Conservation (phyloP, 225 moss, liverwort and hornwort species). For the Rhytidiadelphus loreus region DNA sequence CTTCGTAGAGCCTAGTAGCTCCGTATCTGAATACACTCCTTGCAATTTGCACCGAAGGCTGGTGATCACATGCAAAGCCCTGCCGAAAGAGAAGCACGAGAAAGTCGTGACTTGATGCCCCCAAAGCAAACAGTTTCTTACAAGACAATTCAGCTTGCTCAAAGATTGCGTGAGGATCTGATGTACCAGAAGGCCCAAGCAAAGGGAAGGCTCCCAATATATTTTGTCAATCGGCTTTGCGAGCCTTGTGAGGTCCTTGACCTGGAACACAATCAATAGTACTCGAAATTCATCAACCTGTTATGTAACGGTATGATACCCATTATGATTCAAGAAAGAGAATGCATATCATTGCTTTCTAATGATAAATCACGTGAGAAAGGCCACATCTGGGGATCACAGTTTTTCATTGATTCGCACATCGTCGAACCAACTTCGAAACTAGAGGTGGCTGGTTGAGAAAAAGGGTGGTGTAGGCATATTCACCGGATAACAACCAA, state of each 20-base stretch:
- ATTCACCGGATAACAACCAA: not conserved
- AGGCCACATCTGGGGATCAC: not conserved
- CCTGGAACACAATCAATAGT: constrained; percentile 18
- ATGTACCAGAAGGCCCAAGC: constrained; percentile 63
- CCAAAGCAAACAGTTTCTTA: not conserved
- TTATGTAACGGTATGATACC: not conserved
- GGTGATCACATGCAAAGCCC: constrained; percentile 48
- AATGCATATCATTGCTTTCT: not conserved
- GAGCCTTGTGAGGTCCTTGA: constrained; percentile 11
- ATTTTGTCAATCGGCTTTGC: constrained; percentile 46
- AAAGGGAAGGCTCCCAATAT: constrained; percentile 56
- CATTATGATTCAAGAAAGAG: not conserved
- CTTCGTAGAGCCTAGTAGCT: constrained; percentile 65
- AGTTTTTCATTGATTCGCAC: not conserved
- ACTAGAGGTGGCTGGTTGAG: not conserved
- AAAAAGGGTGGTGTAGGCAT: not conserved
- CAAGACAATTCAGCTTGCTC: not conserved
- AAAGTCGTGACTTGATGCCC: not conserved
- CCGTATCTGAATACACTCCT: constrained; percentile 43
- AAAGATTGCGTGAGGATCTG: not conserved
- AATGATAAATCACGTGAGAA: not conserved
- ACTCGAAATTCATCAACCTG: not conserved
- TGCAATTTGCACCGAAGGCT: constrained; percentile 56
- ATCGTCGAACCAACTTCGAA: not conserved
- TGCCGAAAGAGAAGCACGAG: constrained; percentile 18